These are phyloP conservation scores for Monascus purpureus DNA, from an alignment of 495 filamentous ascomycete genomes.

Conservation along the genomic window DNA sequence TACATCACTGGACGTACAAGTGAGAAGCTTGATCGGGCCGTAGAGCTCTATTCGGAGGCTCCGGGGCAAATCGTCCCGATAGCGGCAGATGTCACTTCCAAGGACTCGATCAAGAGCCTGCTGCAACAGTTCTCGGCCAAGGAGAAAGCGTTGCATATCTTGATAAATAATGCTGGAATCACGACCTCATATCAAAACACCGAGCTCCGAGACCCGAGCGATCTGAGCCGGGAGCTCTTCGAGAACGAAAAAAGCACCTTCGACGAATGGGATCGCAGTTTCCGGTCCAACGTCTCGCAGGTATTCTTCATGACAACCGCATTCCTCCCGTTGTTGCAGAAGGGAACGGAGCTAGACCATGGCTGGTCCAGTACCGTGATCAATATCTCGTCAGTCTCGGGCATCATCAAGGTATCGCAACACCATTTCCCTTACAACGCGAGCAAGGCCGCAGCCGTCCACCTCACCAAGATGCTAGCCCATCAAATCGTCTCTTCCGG, in stretches of 20 bases:
- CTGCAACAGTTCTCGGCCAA: conserved; percentile 19
- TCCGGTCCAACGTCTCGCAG: conserved; percentile 25
- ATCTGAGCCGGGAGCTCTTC: conserved; percentile 39
- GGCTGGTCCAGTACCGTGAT: conserved; percentile 33
- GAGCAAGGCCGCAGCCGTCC: conserved; percentile 23
- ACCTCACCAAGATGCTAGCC: conserved; percentile 27
- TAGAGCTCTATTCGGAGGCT: conserved; percentile 22
- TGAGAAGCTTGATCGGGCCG: conserved; percentile 34
- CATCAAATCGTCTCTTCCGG: conserved; percentile 23
- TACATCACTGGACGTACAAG: conserved; percentile 36
- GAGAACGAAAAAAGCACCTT: conserved; percentile 20
- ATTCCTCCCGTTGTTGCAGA: conserved; percentile 14
- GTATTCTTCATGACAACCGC: conserved; percentile 21
- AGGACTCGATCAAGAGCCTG: conserved; percentile 19
- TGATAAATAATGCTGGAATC: conserved; percentile 34
- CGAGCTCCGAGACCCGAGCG: conserved; percentile 19
- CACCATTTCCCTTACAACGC: conserved; percentile 29
- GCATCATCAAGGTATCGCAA: conserved; percentile 21
- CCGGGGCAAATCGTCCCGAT: conserved; percentile 36
- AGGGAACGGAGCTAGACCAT: conserved; percentile 11
- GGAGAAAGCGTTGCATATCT: conserved; percentile 24
- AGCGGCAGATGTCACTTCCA: conserved; percentile 24
- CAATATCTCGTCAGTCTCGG: conserved; percentile 36
- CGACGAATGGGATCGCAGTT: conserved; percentile 24
- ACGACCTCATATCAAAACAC: conserved; percentile 3